phyloP scores from a whole-genome alignment of 176 grass and related monocot species.

The Phoenix roebelenii region DNA sequence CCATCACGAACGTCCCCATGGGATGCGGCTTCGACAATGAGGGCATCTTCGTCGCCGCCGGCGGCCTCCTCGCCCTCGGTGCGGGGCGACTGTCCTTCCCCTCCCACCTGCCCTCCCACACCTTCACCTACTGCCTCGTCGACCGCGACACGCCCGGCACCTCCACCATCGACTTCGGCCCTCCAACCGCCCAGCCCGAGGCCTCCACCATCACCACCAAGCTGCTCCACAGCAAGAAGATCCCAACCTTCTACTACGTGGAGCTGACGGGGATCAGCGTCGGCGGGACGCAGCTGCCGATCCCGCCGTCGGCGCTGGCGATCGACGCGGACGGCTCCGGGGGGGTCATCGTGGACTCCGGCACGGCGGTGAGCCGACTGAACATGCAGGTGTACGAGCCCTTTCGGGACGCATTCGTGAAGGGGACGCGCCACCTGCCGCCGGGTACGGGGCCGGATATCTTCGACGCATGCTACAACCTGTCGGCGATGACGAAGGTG shows the following conservation, averaged over 20 bases:
- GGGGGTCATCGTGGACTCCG: constrained; percentile 52
- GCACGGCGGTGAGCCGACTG: constrained; percentile 47
- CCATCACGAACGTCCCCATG: constrained; percentile 23
- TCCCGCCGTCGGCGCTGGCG: neutral
- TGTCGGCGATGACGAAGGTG: constrained; percentile 25
- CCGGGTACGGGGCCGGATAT: constrained; percentile 28
- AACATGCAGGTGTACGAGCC: constrained; percentile 40
- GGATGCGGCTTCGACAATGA: constrained; percentile 41
- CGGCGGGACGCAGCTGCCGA: constrained; percentile 10
- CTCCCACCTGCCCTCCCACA: constrained; percentile 30
- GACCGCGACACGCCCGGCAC: constrained; percentile 8
- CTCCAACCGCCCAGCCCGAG: constrained; percentile 7
- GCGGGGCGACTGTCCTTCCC: constrained; percentile 35
- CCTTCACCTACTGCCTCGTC: constrained; percentile 60
- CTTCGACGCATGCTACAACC: constrained; percentile 57
- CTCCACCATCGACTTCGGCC: constrained; percentile 33
- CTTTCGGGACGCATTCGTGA: constrained; percentile 34
- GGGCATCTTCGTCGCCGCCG: constrained; percentile 7
- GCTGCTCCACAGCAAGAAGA: constrained; percentile 12
- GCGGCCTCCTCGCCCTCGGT: constrained; percentile 43
- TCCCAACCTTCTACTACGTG: constrained; percentile 43
- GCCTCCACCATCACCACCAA: constrained; percentile 18
- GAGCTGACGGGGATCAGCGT: constrained; percentile 40
- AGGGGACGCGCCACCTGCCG: constrained; percentile 34
- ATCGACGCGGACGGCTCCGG: constrained; percentile 1